Evolutionary conservation across 176 grass and related monocot genomes (phyloP).

Genomic region (Chrysopogon serrulatus): DNA sequence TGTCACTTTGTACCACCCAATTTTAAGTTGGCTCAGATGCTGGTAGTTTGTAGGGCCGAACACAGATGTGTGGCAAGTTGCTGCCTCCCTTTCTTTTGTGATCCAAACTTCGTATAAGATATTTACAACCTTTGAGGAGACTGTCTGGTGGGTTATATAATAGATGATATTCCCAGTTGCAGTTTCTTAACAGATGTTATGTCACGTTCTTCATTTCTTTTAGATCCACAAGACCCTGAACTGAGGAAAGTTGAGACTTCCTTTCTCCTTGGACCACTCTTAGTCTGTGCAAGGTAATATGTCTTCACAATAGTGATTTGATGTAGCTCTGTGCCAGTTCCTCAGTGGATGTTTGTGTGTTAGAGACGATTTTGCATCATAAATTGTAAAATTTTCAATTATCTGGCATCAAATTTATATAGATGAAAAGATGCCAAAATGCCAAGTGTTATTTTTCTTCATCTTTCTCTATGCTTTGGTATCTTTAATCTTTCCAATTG

Average conservation of each 20-base stretch:
- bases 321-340: not conserved
- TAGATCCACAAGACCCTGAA: conserved; percentile 64
- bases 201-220: conserved; percentile 22
- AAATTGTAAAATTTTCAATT: not conserved
- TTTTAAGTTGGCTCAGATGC: conserved; percentile 11
- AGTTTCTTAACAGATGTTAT: not conserved
- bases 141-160: not conserved
- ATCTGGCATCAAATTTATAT: not conserved
- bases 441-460: not conserved
- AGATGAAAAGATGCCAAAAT: conserved; percentile 1
- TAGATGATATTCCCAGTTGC: not conserved
- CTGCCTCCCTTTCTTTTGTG: not conserved
- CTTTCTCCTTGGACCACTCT: conserved; percentile 82
- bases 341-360: not conserved
- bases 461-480: not conserved
- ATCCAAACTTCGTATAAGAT: not conserved
- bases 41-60: conserved; percentile 13
- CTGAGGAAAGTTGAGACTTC: conserved; percentile 86
- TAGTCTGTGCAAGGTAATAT: conserved; percentile 82
- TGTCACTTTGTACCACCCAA: not conserved
- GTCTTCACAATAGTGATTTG: not conserved
- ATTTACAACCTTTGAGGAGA: not conserved
- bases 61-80: not conserved
- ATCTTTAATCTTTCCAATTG: not conserved
- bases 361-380: conserved; percentile 5